These are phyloP conservation scores for Malassezia psittaci DNA, from an alignment of 1,284 basidiomycete species.

Conservation along the genomic window DNA sequence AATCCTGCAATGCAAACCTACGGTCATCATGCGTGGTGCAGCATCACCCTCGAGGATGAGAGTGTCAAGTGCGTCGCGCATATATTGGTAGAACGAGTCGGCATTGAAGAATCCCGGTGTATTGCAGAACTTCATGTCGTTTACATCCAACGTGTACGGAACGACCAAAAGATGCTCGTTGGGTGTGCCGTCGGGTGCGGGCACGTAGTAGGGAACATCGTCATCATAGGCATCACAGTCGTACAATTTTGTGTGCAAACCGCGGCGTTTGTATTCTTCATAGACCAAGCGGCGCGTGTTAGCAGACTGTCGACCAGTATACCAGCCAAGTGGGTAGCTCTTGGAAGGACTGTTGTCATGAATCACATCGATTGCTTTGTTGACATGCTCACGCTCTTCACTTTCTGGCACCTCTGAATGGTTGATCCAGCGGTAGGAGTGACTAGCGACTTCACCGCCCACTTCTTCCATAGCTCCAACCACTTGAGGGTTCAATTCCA, in stretches of 20 bases:
- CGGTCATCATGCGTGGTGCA: constrained; percentile 49
- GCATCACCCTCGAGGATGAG: constrained; percentile 44
- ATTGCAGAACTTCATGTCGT: constrained; percentile 49
- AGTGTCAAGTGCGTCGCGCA: constrained; percentile 49
- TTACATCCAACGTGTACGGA: constrained; percentile 48
- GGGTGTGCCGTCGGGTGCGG: constrained; percentile 28
- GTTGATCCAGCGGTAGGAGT: constrained; percentile 49
- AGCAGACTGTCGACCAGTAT: constrained; percentile 47
- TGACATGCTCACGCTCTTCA: constrained; percentile 45
- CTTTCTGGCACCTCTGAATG: constrained; percentile 37
- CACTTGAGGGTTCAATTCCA: constrained; percentile 46
- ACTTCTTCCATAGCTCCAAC: constrained; percentile 41
- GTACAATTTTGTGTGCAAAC: constrained; percentile 32
- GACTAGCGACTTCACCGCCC: constrained; percentile 47
- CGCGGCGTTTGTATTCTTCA: constrained; percentile 32
- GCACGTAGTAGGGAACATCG: constrained; percentile 50
- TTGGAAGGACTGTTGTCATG: constrained; percentile 33
- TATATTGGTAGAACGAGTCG: constrained; percentile 48
- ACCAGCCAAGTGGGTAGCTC: constrained; percentile 47
- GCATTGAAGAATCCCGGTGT: constrained; percentile 48
- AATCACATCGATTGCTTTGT: constrained; percentile 42
- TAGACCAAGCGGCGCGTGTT: constrained; percentile 44
- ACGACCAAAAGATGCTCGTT: constrained; percentile 45
- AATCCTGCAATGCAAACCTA: constrained; percentile 49
- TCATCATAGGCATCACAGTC: constrained; percentile 47